Conservation (phyloP, 805 yeast genomes). For the Lipomyces kockii region DNA sequence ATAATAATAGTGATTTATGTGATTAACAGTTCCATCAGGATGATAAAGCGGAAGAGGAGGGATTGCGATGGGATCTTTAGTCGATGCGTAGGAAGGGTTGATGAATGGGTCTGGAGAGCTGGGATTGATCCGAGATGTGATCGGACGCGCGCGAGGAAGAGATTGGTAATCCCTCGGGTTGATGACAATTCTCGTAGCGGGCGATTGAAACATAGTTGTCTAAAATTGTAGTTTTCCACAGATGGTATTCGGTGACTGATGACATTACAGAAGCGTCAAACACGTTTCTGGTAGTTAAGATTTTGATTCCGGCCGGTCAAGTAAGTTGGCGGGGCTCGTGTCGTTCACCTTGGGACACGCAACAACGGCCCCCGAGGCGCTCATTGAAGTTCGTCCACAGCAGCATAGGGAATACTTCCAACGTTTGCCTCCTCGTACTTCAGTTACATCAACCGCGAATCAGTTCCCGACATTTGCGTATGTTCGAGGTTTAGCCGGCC, state of each 20-base stretch:
- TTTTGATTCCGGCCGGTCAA: background rate
- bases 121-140: background rate
- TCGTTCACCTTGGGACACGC: no score
- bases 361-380: no score
- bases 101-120: slow-evolving; percentile 10
- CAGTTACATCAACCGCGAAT: background rate
- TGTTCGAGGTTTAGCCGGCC: background rate
- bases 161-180: slow-evolving; percentile 28
- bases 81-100: slow-evolving; percentile 21
- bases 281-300: background rate
- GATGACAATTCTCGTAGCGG: slow-evolving; percentile 16
- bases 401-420: background rate
- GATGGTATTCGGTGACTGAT: background rate
- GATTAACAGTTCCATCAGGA: slow-evolving; percentile 26
- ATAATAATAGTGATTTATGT: slow-evolving; percentile 30
- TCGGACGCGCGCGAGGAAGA: background rate
- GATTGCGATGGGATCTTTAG: slow-evolving; percentile 24
- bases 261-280: background rate
- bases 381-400: no score
- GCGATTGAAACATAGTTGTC: slow-evolving; percentile 16
- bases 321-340: no score
- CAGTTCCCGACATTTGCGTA: background rate
- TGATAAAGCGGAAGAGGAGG: slow-evolving; percentile 27
- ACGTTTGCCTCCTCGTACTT: background rate
- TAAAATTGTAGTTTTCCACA: background rate